phyloP scores from a whole-genome alignment of 2,329 filamentous ascomycete species.

The Penicillium oxalicum region DNA sequence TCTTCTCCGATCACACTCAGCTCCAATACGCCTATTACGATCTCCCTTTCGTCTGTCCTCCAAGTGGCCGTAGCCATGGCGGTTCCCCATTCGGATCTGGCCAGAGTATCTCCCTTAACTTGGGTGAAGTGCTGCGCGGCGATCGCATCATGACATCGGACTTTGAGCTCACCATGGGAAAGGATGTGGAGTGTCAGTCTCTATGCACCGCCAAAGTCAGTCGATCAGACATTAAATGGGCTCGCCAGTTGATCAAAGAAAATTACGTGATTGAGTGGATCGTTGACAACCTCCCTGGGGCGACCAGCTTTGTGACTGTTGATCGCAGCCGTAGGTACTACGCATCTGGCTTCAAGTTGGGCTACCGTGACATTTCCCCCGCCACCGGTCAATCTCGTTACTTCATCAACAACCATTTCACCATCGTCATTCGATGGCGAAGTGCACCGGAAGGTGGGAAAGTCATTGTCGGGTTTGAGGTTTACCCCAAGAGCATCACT shows the following conservation, averaged over 20 bases:
- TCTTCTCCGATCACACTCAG: slow-evolving; percentile 82
- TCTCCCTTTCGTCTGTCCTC: slow-evolving; percentile 79
- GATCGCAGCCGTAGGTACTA: slow-evolving; percentile 85
- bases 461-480: slow-evolving; percentile 81
- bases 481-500: slow-evolving; percentile 79
- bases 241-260: slow-evolving; percentile 65
- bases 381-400: slow-evolving; percentile 57
- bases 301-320: slow-evolving; percentile 80
- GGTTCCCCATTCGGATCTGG: slow-evolving; percentile 67
- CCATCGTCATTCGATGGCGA: slow-evolving; percentile 73
- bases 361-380: slow-evolving; percentile 63
- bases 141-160: slow-evolving; percentile 81
- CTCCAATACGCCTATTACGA: slow-evolving; percentile 90
- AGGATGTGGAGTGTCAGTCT: slow-evolving; percentile 65
- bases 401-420: slow-evolving; percentile 83
- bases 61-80: slow-evolving; percentile 60
- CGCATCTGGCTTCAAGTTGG: slow-evolving; percentile 81
- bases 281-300: slow-evolving; percentile 82
- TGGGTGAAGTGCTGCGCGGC: slow-evolving; percentile 80
- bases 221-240: slow-evolving; percentile 59
- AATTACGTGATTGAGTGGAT: slow-evolving; percentile 92
- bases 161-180: slow-evolving; percentile 71
- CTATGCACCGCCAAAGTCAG: slow-evolving; percentile 66
- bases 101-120: slow-evolving; percentile 71
- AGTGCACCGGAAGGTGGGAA: slow-evolving; percentile 66